Percentiles rank a stretch among this genome's conserved stretches.
Evolutionary conservation across 2,329 filamentous ascomycete genomes (phyloP).

Genomic region (Pyrenochaeta sp.): DNA sequence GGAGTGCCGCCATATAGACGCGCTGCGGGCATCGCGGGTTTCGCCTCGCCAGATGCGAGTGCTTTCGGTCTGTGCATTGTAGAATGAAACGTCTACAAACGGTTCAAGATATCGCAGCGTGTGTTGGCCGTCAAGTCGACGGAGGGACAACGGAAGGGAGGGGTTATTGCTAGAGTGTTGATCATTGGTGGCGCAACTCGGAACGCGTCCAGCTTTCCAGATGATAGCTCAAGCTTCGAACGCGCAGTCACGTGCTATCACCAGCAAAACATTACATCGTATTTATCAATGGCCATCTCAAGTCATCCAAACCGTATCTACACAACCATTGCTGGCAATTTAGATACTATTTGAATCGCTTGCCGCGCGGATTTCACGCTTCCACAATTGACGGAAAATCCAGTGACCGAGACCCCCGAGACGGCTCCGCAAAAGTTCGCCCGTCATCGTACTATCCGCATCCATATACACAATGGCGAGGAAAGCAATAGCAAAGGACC

Average conservation of each 20-base stretch:
- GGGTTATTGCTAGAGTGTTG: slow-evolving; percentile 3
- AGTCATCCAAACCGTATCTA: not conserved
- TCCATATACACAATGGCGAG: slow-evolving; percentile 42
- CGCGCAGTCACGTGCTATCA: slow-evolving; percentile 23
- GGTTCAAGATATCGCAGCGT: not conserved
- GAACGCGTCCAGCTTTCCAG: slow-evolving; percentile 18
- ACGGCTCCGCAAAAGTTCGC: slow-evolving; percentile 27
- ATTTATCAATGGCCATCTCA: not conserved
- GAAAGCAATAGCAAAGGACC: slow-evolving; percentile 48
- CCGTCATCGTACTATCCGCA: slow-evolving; percentile 10
- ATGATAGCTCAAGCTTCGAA: slow-evolving; percentile 3
- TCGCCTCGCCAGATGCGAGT: slow-evolving; percentile 40
- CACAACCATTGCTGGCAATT: not conserved
- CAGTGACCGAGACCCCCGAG: slow-evolving; percentile 29
- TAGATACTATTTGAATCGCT: not conserved
- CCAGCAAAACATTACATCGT: not conserved
- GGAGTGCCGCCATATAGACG: slow-evolving; percentile 61
- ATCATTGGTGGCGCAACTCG: slow-evolving; percentile 10
- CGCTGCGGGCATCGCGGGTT: slow-evolving; percentile 50
- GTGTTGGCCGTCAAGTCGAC: not conserved
- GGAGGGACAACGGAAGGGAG: not conserved
- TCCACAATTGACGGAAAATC: slow-evolving; percentile 16
- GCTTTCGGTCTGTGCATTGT: slow-evolving; percentile 47
- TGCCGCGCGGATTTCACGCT: not conserved
- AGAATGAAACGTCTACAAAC: not conserved